These are phyloP conservation scores for Phaffomyces thermotolerans DNA, from an alignment of 805 yeast species.

Conservation along the genomic window DNA sequence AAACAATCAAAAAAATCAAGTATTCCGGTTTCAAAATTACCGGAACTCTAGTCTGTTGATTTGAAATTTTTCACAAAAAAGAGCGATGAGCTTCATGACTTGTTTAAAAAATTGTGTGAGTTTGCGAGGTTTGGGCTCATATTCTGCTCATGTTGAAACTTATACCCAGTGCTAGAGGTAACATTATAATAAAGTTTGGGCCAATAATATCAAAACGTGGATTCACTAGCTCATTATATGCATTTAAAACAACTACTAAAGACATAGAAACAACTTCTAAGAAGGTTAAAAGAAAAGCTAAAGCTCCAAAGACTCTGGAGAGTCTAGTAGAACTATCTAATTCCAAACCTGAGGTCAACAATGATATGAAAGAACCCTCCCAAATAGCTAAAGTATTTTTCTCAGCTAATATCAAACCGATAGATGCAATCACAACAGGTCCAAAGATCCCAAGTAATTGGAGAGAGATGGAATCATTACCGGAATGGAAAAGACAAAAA, in stretches of 20 bases:
- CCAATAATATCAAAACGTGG: neutral
- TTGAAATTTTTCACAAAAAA: no score
- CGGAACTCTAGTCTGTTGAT: no score
- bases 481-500: slow-evolving; percentile 68
- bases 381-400: no score
- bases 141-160: no score
- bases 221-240: neutral
- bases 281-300: slow-evolving; percentile 1
- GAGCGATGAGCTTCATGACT: no score
- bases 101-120: no score
- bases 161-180: no score
- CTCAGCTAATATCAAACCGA: slow-evolving; percentile 3
- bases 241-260: neutral
- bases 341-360: neutral
- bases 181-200: no score
- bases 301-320: slow-evolving; percentile 7
- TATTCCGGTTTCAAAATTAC: no score
- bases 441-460: slow-evolving; percentile 38
- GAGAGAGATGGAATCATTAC: slow-evolving; percentile 35
- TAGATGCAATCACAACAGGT: slow-evolving; percentile 11
- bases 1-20: no score
- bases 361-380: no score
- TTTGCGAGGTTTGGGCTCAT: no score
- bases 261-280: slow-evolving; percentile 1
- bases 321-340: neutral